Evolutionary conservation across 2,329 filamentous ascomycete species (phyloP), one percentile per base, ranked within the genome.

Genomic region (Trichoderma endophyticum): DNA sequence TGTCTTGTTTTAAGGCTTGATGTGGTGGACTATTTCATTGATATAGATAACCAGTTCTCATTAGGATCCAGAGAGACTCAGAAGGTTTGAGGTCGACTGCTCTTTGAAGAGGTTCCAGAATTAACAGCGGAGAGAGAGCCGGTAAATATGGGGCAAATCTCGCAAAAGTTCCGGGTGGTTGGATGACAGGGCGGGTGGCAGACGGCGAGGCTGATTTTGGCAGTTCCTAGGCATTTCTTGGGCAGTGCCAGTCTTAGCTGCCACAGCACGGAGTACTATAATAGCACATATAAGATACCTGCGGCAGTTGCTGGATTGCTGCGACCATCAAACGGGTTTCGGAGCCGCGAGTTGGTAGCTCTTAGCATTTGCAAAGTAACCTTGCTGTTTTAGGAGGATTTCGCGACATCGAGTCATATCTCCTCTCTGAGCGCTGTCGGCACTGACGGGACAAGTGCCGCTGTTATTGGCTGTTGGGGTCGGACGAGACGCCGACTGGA

Each of bases 141-240:
- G 34, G 24, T 14, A 59, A 67, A 59, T 59, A 67, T 67, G 64
- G 64, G 64, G 64, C 26, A 64, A 67, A 67, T 43, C 64, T 64
- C 39, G 61, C 24, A 51, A 28, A 21, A 28, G 18, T 67, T 36
- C 51, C 39, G 51, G 51, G 48, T 15, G 60, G 48, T 39, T 67
- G 64, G n/a, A 39, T 36, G 63, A 56, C 34, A 36, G 28, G 30
- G 48, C 15, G 48, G 30, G 21, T 39, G 64, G 30, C 51, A 28
- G 51, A 57, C 21, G 32, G 64, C 64, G 32, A 57, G 64, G 64
- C 64, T 57, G 32, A 67, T 21, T 67, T 59, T 18, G 24, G 43
- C 43, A 51, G 43, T 1, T 43, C 39, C 39, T n/a, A 43, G 39
- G 39, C 39, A 6, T 51, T 51, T 51, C 9, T 9, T 21, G 11